Evolutionary conservation across 768 basidiomycete species (phyloP).

Genomic region (Crassisporium funariophilum): DNA sequence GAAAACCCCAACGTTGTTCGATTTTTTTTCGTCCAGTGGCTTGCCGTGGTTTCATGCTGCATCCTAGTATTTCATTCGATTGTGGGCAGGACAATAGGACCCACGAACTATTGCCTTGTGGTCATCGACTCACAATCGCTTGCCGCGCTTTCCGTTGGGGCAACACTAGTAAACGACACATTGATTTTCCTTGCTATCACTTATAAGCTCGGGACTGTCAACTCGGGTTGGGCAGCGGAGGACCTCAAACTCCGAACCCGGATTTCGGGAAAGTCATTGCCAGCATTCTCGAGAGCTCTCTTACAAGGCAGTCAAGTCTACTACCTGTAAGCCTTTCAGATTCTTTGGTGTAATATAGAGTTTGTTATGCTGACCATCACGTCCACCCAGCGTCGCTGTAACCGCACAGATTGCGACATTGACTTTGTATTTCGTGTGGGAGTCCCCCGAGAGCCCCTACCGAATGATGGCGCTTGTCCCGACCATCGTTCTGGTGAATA

Average conservation of each 20-base stretch:
- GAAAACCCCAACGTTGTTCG: too few species aligned
- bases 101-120: not conserved
- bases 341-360: too few species aligned
- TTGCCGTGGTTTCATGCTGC: too few species aligned
- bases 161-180: not conserved
- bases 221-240: not conserved
- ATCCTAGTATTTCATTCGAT: too few species aligned
- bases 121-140: not conserved
- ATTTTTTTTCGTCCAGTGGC: too few species aligned
- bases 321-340: not conserved
- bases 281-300: not conserved
- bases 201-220: not conserved
- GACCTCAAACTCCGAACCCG: not conserved
- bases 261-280: not conserved
- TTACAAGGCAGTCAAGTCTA: not conserved
- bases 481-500: not conserved
- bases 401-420: not conserved
- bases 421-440: not conserved
- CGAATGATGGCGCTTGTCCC: not conserved
- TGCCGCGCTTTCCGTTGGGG: not conserved
- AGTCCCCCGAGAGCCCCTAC: not conserved
- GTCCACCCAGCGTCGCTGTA: not conserved
- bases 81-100: too few species aligned
- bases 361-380: not conserved
- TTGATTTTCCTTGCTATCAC: not conserved